phyloP scores from a whole-genome alignment of 2,329 filamentous ascomycete genomes.

The Chaetoscypha palmicola region DNA sequence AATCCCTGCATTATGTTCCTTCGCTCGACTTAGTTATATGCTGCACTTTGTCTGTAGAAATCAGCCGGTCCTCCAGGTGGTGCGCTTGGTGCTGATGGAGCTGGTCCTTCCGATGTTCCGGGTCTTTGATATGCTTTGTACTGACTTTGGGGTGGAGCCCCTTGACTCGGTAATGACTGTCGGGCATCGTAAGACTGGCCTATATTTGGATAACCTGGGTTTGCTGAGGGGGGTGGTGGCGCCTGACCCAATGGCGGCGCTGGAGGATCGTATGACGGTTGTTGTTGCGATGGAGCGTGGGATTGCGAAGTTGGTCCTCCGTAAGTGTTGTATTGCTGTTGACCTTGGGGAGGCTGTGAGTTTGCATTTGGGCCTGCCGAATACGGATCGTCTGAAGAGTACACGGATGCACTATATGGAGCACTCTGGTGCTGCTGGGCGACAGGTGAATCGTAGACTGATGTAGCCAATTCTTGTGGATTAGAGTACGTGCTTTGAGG shows the following conservation, averaged over 20 bases:
- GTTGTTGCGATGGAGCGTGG: too few relatives aligned
- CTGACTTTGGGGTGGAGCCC: conserved; percentile 32
- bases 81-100: conserved; percentile 38
- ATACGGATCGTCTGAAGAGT: conserved; percentile 28
- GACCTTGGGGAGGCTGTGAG: conserved; percentile 18
- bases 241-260: conserved; percentile 25
- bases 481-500: conserved; percentile 63
- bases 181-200: conserved; percentile 42
- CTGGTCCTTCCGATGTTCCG: conserved; percentile 20
- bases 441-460: conserved; percentile 68
- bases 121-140: conserved; percentile 50
- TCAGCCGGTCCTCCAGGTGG: conserved; percentile 38
- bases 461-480: conserved; percentile 72
- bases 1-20: too few relatives aligned
- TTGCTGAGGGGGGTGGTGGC: conserved; percentile 21
- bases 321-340: conserved; percentile 30
- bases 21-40: too few relatives aligned
- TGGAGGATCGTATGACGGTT: conserved; percentile 26
- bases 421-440: conserved; percentile 37
- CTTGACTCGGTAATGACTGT: conserved; percentile 45
- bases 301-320: conserved; percentile 21
- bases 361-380: conserved; percentile 14
- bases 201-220: conserved; percentile 22
- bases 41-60: conserved; percentile 51
- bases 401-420: conserved; percentile 26